Percentiles rank a stretch among this genome's conserved stretches.
Evolutionary conservation across 257 asterid species (phyloP).

Genomic region (Rehmannia glutinosa): DNA sequence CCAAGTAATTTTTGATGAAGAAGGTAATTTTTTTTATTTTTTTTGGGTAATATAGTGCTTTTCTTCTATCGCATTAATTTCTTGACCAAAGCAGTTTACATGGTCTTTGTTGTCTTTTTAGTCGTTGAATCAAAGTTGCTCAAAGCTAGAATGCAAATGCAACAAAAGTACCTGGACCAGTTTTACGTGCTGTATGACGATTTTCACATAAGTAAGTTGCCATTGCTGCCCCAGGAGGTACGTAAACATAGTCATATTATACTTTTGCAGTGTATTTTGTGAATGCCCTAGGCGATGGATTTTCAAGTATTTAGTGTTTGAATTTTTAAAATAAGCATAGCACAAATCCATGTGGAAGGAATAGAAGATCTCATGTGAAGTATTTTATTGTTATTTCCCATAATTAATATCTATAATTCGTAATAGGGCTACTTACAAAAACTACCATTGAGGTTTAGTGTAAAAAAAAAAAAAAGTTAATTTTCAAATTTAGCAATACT

Average conservation of each 20-base stretch:
- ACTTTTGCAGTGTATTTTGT: conserved; percentile 26
- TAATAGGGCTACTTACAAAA: too few species aligned
- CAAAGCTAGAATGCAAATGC: conserved; percentile 90
- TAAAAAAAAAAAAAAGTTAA: too few species aligned
- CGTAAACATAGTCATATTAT: not conserved
- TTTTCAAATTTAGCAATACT: too few species aligned
- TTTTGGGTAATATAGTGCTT: not conserved
- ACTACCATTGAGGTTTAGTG: too few species aligned
- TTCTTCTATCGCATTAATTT: not conserved
- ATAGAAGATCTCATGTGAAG: too few species aligned
- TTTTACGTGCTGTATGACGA: conserved; percentile 89
- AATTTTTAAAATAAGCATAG: too few species aligned
- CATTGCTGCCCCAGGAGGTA: conserved; percentile 95
- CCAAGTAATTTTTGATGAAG: conserved; percentile 94
- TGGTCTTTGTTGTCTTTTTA: conserved; percentile 23
- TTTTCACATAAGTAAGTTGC: conserved; percentile 86
- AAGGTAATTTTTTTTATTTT: conserved; percentile 44
- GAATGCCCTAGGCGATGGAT: conserved; percentile 39
- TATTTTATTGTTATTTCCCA: too few species aligned
- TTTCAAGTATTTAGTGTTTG: not conserved
- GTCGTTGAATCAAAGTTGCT: conserved; percentile 84
- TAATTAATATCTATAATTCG: too few species aligned
- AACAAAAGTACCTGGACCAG: conserved; percentile 91
- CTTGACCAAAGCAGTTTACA: not conserved
- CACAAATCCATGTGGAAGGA: too few species aligned